Conservation (phyloP, 2,329 filamentous ascomycete genomes). For the Aschersonia sp. region DNA sequence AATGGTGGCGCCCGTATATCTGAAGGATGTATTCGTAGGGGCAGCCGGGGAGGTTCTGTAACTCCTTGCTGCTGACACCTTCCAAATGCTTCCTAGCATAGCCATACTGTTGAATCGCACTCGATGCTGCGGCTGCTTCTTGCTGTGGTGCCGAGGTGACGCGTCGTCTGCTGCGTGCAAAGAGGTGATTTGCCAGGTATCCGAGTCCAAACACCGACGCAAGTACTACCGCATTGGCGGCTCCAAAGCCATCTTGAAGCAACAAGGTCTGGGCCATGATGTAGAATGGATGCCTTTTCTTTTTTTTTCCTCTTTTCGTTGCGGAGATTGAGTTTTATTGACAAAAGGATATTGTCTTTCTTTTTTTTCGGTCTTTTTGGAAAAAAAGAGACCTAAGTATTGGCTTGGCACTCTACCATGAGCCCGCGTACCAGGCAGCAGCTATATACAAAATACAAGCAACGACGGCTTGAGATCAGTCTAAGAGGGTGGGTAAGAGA, state of each 20-base stretch:
- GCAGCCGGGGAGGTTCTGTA: conserved; percentile 1
- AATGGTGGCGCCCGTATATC: conserved; percentile 6
- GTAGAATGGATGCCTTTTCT: neutral
- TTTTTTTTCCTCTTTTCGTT: neutral
- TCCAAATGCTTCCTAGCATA: neutral
- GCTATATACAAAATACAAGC: neutral
- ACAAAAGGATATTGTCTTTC: too few species aligned
- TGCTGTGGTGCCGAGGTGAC: neutral
- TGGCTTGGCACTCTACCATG: too few species aligned
- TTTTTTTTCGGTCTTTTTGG: neutral
- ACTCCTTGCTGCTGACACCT: neutral
- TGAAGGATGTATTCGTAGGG: conserved; percentile 6
- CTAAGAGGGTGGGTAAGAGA: neutral
- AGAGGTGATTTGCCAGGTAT: neutral
- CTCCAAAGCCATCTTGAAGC: neutral
- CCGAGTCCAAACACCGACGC: conserved; percentile 1
- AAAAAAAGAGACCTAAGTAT: neutral
- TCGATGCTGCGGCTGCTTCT: neutral
- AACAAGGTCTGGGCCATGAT: neutral
- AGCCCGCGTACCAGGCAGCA: neutral
- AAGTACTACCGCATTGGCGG: neutral
- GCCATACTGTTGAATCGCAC: neutral
- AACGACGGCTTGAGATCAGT: neutral
- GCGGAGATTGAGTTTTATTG: too few species aligned
- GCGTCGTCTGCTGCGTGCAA: neutral